A percentile compares a stretch with the other conserved stretches of the same genome.
These are phyloP conservation scores for Pilatotrama ljubarskyi DNA, from an alignment of 768 basidiomycete species.

Conservation along the genomic window DNA sequence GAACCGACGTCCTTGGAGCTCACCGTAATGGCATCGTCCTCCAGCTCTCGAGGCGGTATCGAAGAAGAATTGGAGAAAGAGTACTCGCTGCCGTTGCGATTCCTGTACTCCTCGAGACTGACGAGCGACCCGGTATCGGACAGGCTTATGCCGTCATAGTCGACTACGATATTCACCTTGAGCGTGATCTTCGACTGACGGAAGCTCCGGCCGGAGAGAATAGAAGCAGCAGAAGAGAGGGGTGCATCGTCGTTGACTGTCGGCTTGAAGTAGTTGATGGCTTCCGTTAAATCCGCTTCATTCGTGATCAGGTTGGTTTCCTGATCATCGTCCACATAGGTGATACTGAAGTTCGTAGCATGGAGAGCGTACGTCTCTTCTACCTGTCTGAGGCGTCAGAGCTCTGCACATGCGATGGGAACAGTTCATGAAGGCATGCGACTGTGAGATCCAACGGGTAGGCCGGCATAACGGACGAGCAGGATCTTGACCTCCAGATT, in stretches of 20 bases:
- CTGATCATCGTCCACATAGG: constrained; percentile 88
- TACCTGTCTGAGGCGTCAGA: constrained; percentile 48
- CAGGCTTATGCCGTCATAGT: constrained; percentile 89
- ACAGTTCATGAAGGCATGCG: too few species aligned
- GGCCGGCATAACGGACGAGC: too few species aligned
- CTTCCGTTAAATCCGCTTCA: constrained; percentile 80
- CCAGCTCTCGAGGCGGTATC: constrained; percentile 42
- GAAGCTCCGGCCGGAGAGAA: constrained; percentile 64
- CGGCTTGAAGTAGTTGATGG: constrained; percentile 78
- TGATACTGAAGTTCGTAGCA: constrained; percentile 66
- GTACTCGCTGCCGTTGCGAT: constrained; percentile 55
- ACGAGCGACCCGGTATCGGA: constrained; percentile 85
- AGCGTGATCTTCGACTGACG: constrained; percentile 73
- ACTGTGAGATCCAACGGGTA: too few species aligned
- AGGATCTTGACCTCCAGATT: too few species aligned
- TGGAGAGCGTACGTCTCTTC: constrained; percentile 82
- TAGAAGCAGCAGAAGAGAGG: constrained; percentile 70
- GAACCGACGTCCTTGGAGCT: constrained; percentile 63
- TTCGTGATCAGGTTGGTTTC: constrained; percentile 68
- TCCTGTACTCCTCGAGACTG: constrained; percentile 72
- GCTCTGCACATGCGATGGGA: not conserved
- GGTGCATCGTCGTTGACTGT: constrained; percentile 73
- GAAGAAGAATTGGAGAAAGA: constrained; percentile 51
- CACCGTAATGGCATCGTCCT: constrained; percentile 76
- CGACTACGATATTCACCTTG: constrained; percentile 73